Percentiles rank a stretch among this genome's conserved stretches.
Conservation (phyloP, 2,329 filamentous ascomycete genomes). For the Stachybotrys elegans region DNA sequence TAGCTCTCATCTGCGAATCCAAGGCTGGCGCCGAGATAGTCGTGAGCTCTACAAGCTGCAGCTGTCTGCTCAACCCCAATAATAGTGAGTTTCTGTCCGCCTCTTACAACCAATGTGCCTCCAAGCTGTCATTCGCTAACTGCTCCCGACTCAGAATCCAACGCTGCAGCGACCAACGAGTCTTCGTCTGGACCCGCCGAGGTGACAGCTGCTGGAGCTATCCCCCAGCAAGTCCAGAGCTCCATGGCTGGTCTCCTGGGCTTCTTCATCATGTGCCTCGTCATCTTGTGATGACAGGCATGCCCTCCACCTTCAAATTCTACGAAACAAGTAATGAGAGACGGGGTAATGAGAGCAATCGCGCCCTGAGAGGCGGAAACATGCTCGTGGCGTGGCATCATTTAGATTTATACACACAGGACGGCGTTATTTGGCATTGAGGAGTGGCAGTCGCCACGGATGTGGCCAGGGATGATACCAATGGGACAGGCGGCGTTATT, state of each 20-base stretch:
- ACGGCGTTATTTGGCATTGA: too few relatives aligned
- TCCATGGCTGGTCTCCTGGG: constrained; percentile 30
- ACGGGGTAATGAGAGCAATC: too few relatives aligned
- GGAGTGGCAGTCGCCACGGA: too few relatives aligned
- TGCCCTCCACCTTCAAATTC: too few relatives aligned
- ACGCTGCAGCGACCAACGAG: constrained; percentile 16
- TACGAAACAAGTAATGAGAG: too few relatives aligned
- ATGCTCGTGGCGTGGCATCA: too few relatives aligned
- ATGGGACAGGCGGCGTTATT: too few relatives aligned
- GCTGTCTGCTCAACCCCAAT: background rate
- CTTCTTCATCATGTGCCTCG: constrained; percentile 30
- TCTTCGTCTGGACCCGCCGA: constrained; percentile 19
- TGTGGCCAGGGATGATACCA: too few relatives aligned
- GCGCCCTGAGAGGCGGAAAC: too few relatives aligned
- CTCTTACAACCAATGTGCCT: background rate
- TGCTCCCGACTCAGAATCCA: background rate
- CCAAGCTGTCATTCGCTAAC: background rate
- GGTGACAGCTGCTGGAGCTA: constrained; percentile 26
- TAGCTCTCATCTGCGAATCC: background rate
- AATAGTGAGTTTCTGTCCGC: background rate
- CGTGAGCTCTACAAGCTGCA: background rate
- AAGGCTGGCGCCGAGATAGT: background rate
- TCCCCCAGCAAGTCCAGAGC: constrained; percentile 25
- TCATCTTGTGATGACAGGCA: constrained; percentile 25
- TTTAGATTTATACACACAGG: too few relatives aligned